These are phyloP conservation scores for Chrysoporthe puriensis DNA, from an alignment of 2,329 filamentous ascomycete species.

Conservation along the genomic window DNA sequence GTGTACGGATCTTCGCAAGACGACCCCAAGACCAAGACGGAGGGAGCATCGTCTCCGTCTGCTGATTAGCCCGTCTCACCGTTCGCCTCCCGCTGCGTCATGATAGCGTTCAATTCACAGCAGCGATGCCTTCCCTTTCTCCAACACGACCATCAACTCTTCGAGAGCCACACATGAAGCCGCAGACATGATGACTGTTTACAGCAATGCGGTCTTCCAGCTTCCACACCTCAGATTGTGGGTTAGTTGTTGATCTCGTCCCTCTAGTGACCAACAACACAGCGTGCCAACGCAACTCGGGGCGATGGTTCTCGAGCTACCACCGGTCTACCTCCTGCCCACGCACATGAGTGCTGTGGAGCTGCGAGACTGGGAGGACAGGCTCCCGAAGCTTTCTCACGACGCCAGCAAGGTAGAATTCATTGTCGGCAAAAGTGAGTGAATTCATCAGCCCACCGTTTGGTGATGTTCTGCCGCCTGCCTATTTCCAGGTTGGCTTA, in stretches of 20 bases:
- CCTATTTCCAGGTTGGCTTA: background rate
- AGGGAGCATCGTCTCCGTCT: background rate
- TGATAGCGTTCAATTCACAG: background rate
- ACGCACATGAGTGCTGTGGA: conserved; percentile 69
- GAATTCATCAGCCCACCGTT: background rate
- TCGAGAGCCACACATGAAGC: background rate
- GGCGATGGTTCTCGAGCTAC: conserved; percentile 47
- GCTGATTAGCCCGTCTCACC: background rate
- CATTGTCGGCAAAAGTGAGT: conserved; percentile 66
- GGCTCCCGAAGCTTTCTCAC: conserved; percentile 69
- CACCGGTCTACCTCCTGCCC: conserved; percentile 73
- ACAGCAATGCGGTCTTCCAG: background rate
- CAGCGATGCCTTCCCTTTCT: background rate
- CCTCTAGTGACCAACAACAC: background rate
- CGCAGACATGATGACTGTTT: too few relatives aligned
- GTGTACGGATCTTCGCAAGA: background rate
- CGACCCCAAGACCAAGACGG: background rate
- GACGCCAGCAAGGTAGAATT: conserved; percentile 73
- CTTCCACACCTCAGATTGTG: background rate
- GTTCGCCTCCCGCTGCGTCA: background rate
- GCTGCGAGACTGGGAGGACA: conserved; percentile 65
- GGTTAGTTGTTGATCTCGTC: background rate
- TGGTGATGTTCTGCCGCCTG: background rate
- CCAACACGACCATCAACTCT: background rate
- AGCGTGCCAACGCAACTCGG: background rate